phyloP scores from a whole-genome alignment of 768 basidiomycete species.

The Naganishia friedmannii region DNA sequence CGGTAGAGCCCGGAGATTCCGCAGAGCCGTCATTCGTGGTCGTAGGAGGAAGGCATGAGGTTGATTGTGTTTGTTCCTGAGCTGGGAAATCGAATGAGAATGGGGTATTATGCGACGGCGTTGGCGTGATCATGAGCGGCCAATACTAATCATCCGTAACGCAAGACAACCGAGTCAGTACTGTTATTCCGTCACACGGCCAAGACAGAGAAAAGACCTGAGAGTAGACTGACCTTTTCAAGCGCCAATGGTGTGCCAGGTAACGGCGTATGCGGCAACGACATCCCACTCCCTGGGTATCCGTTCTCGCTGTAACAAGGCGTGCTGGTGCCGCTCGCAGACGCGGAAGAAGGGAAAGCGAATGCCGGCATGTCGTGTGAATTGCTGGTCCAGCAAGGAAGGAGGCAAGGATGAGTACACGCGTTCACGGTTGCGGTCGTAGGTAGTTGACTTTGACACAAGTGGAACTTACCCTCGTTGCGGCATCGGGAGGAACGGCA shows the following conservation, averaged over 20 bases:
- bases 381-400: background rate
- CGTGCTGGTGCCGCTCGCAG: conserved; percentile 2
- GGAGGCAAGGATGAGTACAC: background rate
- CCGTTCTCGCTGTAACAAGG: conserved; percentile 12
- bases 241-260: conserved; percentile 9
- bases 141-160: background rate
- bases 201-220: background rate
- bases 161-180: no score
- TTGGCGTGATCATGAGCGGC: conserved; percentile 12
- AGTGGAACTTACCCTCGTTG: conserved; percentile 2
- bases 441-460: no score
- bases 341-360: conserved; percentile 6
- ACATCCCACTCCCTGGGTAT: conserved; percentile 2
- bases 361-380: conserved; percentile 20
- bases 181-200: no score
- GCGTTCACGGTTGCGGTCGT: background rate
- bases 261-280: conserved; percentile 17
- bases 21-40: background rate
- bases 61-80: background rate
- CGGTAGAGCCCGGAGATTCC: background rate
- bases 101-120: background rate
- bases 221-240: background rate
- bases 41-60: background rate
- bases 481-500: conserved; percentile 15
- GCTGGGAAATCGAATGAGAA: conserved; percentile 8